Evolutionary conservation across 306 rosid species (phyloP), one percentile per base, ranked within the genome.

Genomic region (Sicyos edulis): DNA sequence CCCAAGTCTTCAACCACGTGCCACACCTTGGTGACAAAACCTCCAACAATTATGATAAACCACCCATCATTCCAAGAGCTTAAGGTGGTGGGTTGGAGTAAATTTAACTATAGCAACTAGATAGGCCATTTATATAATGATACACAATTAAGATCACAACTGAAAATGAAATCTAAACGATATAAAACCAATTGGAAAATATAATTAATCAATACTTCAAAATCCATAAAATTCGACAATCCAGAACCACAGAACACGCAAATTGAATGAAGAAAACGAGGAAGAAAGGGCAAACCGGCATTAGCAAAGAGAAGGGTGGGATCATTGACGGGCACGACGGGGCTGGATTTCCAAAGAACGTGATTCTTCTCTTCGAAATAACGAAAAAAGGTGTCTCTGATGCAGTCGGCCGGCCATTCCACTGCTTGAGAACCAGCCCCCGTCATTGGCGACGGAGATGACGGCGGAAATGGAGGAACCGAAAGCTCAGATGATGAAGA

Each of bases 251-350:
- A 19, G n/a, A 71, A 32, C 11, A 37, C 15, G 52, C 42, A 54
- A 37, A 15, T 11, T 54, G 19, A 16, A 13, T 32, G 1, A 14
- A 15, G 13, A 24, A 72, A 45, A 34, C 14, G 50, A 66, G 54
- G 19, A 21, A 13, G 12, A 51, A 47, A 74, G 26, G 44, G 29
- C 73, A 49, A 49, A 92, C 98, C 98, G 24, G 98, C 96, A 76
- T 92, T 92, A 9, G 91, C 91, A 13, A 92, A 92, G 56, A 92
- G 92, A 49, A 92, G 93, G 49, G 96, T 90, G 0, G 96, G 98
- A 65, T 92, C 96, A 29, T 90, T 92, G 83, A 76, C 76, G 21
- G 98, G 98, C 1, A 92, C 98, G 16, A 92, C 98, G 0, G 96
- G 96, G 78, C 98, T 92, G n/a, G 96, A 90, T 78, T 76, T 77